A percentile compares a stretch with the other conserved stretches of the same genome.
phyloP scores from a whole-genome alignment of 148 eudicot species.

The Cornus florida region DNA sequence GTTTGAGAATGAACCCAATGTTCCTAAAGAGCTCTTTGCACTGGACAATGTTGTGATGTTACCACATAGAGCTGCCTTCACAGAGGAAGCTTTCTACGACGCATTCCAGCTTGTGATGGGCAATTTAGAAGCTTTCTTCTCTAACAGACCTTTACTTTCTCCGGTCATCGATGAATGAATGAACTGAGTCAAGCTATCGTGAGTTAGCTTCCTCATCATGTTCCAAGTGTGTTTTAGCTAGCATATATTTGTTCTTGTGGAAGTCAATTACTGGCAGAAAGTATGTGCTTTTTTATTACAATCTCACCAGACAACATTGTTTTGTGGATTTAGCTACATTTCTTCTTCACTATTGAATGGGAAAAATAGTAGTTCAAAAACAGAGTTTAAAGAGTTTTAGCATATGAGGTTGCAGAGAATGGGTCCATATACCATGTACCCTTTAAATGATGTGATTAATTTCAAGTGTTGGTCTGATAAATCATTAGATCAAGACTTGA shows the following conservation, averaged over 20 bases:
- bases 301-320: background rate
- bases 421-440: too few species aligned
- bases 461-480: too few species aligned
- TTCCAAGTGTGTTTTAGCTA: too few species aligned
- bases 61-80: conserved; percentile 34
- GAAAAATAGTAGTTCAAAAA: too few species aligned
- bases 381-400: too few species aligned
- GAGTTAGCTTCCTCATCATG: background rate
- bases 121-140: conserved; percentile 49
- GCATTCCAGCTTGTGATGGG: conserved; percentile 19
- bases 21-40: conserved; percentile 41
- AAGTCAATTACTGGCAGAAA: background rate
- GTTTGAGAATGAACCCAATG: conserved; percentile 47
- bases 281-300: background rate
- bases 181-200: background rate
- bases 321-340: too few species aligned
- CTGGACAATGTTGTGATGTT: conserved; percentile 44
- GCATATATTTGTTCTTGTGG: background rate
- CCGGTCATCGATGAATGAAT: conserved; percentile 22
- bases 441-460: too few species aligned
- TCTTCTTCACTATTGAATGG: too few species aligned
- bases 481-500: too few species aligned
- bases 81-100: conserved; percentile 28
- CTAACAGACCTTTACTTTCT: conserved; percentile 35
- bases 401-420: too few species aligned